These are phyloP conservation scores for Colletotrichum salicis DNA, from an alignment of 2,329 filamentous ascomycete species.

Conservation along the genomic window DNA sequence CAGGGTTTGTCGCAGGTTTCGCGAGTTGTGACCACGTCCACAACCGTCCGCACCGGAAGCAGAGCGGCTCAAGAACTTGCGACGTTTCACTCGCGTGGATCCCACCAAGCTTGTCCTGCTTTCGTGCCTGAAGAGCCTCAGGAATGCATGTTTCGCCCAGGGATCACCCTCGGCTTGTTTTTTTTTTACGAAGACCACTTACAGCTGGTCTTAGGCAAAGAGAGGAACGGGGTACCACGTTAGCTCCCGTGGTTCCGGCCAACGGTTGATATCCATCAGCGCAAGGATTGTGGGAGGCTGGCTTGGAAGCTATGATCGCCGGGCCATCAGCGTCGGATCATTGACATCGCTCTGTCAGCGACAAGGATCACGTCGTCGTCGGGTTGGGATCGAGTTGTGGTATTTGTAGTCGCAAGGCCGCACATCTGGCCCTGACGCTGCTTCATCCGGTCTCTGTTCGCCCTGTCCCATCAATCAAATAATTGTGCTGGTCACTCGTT, in stretches of 20 bases:
- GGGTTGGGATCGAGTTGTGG: not conserved
- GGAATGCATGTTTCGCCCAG: slow-evolving; percentile 18
- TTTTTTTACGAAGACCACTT: not conserved
- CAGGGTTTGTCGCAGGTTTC: slow-evolving; percentile 31
- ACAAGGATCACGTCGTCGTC: not conserved
- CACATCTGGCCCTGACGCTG: not conserved
- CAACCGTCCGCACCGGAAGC: slow-evolving; percentile 26
- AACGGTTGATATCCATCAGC: not conserved
- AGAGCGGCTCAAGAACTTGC: slow-evolving; percentile 32
- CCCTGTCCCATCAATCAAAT: slow-evolving; percentile 5
- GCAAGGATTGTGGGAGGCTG: not conserved
- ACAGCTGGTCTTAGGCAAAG: not conserved
- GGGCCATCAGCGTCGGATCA: slow-evolving; percentile 12
- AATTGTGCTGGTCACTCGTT: slow-evolving; percentile 35
- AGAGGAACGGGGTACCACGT: not conserved
- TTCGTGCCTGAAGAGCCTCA: slow-evolving; percentile 11
- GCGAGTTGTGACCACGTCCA: slow-evolving; percentile 7
- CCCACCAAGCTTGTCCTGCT: slow-evolving; percentile 13
- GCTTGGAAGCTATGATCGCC: slow-evolving; percentile 29
- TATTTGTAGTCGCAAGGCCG: slow-evolving; percentile 28
- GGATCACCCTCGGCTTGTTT: slow-evolving; percentile 12
- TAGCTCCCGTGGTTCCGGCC: slow-evolving; percentile 13
- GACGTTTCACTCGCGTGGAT: slow-evolving; percentile 32
- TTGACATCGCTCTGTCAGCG: not conserved
- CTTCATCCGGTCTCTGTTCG: slow-evolving; percentile 17